Conservation (phyloP, 2,329 filamentous ascomycete genomes). For the Daldinia sp. region DNA sequence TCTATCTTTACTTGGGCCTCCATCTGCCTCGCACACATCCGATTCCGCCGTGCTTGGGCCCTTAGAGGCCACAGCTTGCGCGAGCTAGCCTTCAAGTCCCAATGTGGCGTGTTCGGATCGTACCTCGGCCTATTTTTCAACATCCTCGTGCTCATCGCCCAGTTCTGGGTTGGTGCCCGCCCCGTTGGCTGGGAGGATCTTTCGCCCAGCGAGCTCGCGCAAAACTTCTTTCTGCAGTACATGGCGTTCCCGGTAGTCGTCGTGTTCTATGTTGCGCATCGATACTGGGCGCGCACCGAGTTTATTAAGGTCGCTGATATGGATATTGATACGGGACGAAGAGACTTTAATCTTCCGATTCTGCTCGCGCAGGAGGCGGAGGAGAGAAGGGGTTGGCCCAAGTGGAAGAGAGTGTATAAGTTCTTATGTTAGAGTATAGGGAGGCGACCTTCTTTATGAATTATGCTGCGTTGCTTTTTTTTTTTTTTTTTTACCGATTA, state of each 20-base stretch:
- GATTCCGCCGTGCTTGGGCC: slow-evolving; percentile 85
- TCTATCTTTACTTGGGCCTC: slow-evolving; percentile 83
- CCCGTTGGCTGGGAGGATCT: slow-evolving; percentile 68
- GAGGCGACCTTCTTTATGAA: neutral
- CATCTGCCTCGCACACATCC: slow-evolving; percentile 91
- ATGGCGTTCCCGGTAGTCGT: slow-evolving; percentile 74
- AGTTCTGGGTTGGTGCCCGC: slow-evolving; percentile 88
- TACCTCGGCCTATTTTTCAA: slow-evolving; percentile 83
- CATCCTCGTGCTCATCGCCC: slow-evolving; percentile 76
- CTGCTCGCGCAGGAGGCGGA: slow-evolving; percentile 81
- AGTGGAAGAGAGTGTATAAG: slow-evolving; percentile 80
- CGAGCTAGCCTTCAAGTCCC: slow-evolving; percentile 82
- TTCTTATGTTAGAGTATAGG: slow-evolving; percentile 65
- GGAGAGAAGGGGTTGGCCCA: slow-evolving; percentile 75
- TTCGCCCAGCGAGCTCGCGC: slow-evolving; percentile 56
- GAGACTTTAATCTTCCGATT: slow-evolving; percentile 83
- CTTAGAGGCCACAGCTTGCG: slow-evolving; percentile 72
- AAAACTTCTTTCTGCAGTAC: slow-evolving; percentile 78
- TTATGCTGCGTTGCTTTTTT: neutral
- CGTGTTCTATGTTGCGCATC: slow-evolving; percentile 76
- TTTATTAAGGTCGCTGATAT: slow-evolving; percentile 76
- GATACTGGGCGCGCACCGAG: slow-evolving; percentile 74
- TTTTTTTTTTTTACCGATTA: neutral
- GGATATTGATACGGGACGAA: slow-evolving; percentile 84
- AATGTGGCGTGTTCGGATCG: slow-evolving; percentile 80